These are phyloP conservation scores for Euphorbia schlechtendalii DNA, from an alignment of 441 rosid genomes.

Conservation along the genomic window DNA sequence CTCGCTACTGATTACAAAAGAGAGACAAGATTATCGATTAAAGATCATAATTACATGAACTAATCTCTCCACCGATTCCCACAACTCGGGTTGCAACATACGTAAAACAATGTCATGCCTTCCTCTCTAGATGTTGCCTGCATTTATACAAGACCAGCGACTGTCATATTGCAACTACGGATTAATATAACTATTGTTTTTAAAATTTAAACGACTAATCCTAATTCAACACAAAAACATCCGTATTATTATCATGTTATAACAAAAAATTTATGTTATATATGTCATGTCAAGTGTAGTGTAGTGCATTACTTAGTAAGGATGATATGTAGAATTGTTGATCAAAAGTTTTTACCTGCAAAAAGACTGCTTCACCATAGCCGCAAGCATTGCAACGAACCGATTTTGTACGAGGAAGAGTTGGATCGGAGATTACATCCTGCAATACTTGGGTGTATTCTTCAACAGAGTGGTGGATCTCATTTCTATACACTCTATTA, in stretches of 20 bases:
- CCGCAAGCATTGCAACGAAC: constrained; percentile 62
- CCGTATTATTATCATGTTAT: no score
- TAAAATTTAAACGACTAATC: no score
- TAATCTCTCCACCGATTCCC: constrained; percentile 67
- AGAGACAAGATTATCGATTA: no score
- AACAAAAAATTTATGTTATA: no score
- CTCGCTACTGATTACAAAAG: no score
- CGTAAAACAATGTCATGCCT: constrained; percentile 72
- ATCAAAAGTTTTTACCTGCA: constrained; percentile 42
- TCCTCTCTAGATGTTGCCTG: constrained; percentile 80
- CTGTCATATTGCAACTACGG: no score
- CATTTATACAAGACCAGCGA: not conserved
- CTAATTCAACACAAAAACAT: no score
- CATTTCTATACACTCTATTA: constrained; percentile 71
- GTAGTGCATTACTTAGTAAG: no score
- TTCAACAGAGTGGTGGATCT: constrained; percentile 56
- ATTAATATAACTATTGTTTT: no score
- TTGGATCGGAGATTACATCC: constrained; percentile 80
- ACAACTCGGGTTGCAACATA: constrained; percentile 68
- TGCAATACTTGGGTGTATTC: constrained; percentile 69
- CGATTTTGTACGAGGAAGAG: constrained; percentile 78
- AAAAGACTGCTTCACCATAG: constrained; percentile 78
- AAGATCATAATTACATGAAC: not conserved
- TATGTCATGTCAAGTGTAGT: no score
- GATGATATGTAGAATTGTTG: no score